Evolutionary conservation across 805 yeast species (phyloP).

Genomic region (Osmozyma mogii): DNA sequence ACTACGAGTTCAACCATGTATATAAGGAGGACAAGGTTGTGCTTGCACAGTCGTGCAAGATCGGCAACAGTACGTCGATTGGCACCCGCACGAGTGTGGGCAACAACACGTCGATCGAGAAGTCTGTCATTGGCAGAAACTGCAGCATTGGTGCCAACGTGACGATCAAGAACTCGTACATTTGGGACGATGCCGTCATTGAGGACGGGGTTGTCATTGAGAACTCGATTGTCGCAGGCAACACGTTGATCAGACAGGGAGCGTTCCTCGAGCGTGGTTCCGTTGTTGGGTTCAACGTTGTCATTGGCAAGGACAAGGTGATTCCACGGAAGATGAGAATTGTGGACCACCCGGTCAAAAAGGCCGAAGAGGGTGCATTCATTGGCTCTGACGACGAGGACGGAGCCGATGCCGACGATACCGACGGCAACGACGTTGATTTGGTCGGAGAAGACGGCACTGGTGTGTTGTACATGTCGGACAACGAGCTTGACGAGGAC

Average conservation of each 20-base stretch:
- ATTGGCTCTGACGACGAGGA: conserved; percentile 35
- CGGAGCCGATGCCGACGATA: conserved; percentile 15
- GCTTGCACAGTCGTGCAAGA: conserved; percentile 85
- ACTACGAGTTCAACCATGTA: conserved; percentile 76
- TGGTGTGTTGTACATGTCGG: conserved; percentile 44
- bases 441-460: conserved; percentile 43
- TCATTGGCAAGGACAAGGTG: conserved; percentile 45
- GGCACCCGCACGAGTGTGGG: conserved; percentile 76
- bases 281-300: conserved; percentile 71
- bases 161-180: conserved; percentile 60
- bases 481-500: conserved; percentile 27
- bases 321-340: conserved; percentile 47
- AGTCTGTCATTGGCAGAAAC: conserved; percentile 77
- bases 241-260: conserved; percentile 46
- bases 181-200: conserved; percentile 78
- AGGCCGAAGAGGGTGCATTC: conserved; percentile 17
- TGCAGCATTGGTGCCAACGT: conserved; percentile 81
- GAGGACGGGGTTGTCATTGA: conserved; percentile 54
- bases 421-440: conserved; percentile 12
- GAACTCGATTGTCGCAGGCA: conserved; percentile 64
- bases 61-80: conserved; percentile 73
- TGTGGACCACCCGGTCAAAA: conserved; percentile 39
- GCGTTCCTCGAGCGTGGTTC: conserved; percentile 58
- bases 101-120: conserved; percentile 55
- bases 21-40: conserved; percentile 87